A percentile compares a stretch with the other conserved stretches of the same genome.
phyloP scores from a whole-genome alignment of 2,329 filamentous ascomycete species.

The Pseudogymnoascus verrucosus region DNA sequence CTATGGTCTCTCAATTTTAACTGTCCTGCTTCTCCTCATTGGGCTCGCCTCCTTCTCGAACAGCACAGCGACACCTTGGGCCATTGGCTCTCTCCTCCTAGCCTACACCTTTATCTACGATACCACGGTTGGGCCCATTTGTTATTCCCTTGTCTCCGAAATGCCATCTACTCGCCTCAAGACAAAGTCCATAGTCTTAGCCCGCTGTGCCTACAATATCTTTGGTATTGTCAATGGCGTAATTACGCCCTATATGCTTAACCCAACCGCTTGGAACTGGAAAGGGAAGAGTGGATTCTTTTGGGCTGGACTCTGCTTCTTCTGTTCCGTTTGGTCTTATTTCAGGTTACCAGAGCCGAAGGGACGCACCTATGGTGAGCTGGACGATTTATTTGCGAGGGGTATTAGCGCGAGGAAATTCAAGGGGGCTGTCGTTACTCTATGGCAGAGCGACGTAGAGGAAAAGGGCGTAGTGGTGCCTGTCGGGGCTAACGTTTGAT shows the following conservation, averaged over 20 bases:
- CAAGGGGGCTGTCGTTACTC: constrained; percentile 60
- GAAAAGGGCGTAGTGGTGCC: background rate
- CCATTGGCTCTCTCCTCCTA: constrained; percentile 57
- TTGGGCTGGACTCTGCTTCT: constrained; percentile 72
- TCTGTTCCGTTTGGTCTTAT: constrained; percentile 73
- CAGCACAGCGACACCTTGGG: constrained; percentile 35
- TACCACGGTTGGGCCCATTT: constrained; percentile 76
- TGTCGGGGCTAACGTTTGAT: background rate
- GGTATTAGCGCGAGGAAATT: constrained; percentile 38
- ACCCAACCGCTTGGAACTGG: constrained; percentile 81
- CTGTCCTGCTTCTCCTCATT: constrained; percentile 67
- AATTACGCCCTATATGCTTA: constrained; percentile 84
- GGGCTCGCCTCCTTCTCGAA: constrained; percentile 38
- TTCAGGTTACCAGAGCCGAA: constrained; percentile 72
- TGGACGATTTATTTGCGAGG: constrained; percentile 74
- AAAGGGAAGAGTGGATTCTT: constrained; percentile 79
- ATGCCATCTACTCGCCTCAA: constrained; percentile 72
- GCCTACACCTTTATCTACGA: constrained; percentile 76
- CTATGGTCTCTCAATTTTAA: constrained; percentile 66
- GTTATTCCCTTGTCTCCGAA: constrained; percentile 78
- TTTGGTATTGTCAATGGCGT: constrained; percentile 72
- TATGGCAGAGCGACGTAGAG: constrained; percentile 9
- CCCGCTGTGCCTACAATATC: constrained; percentile 62
- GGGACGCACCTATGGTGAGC: constrained; percentile 73
- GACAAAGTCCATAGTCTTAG: constrained; percentile 83